Conservation (phyloP, 2,329 filamentous ascomycete genomes). For the Cladophialophora psammophila region DNA sequence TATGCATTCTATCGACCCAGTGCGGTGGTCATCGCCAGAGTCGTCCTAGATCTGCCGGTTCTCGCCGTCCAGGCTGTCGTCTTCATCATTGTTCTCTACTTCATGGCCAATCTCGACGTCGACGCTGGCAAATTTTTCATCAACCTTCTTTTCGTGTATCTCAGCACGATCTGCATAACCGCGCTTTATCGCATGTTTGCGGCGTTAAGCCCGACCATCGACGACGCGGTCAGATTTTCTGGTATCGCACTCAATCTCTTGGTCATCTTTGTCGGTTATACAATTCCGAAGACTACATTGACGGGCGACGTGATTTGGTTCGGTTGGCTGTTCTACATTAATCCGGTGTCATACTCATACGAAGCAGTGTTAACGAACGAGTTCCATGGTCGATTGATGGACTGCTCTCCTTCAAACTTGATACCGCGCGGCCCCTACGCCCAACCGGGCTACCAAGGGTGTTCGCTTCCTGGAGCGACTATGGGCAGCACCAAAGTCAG, state of each 20-base stretch:
- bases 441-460: constrained; percentile 67
- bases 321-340: constrained; percentile 66
- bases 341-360: constrained; percentile 67
- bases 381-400: constrained; percentile 63
- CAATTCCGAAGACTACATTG: constrained; percentile 70
- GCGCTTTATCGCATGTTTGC: constrained; percentile 72
- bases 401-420: constrained; percentile 66
- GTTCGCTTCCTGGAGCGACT: constrained; percentile 65
- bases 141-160: constrained; percentile 69
- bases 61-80: constrained; percentile 65
- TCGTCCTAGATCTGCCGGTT: constrained; percentile 69
- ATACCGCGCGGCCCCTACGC: constrained; percentile 66
- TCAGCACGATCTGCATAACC: constrained; percentile 68
- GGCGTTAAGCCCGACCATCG: constrained; percentile 67
- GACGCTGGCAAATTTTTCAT: constrained; percentile 71
- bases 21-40: constrained; percentile 67
- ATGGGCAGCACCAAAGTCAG: constrained; percentile 60
- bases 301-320: constrained; percentile 69
- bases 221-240: constrained; percentile 70
- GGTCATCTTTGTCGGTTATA: constrained; percentile 70
- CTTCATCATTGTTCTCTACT: constrained; percentile 71
- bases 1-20: constrained; percentile 76
- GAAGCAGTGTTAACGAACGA: constrained; percentile 74
- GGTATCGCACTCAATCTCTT: constrained; percentile 69
- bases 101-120: constrained; percentile 66